phyloP scores from a whole-genome alignment of 331 rosid genomes.

The Saraca asoca region DNA sequence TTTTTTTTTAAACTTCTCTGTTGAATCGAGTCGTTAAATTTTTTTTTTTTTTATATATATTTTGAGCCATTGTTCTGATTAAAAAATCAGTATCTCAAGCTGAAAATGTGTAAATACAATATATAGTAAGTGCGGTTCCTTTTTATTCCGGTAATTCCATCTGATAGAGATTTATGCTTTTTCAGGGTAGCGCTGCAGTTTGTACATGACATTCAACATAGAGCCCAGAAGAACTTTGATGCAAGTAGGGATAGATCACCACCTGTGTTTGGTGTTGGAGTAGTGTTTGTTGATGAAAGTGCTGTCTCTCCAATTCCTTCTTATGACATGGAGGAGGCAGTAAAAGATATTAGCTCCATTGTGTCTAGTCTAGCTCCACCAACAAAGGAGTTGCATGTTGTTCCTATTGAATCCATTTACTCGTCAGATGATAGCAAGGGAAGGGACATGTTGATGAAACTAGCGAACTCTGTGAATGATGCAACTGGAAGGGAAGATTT shows the following conservation, averaged over 20 bases:
- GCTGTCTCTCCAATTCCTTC: conserved; percentile 49
- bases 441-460: conserved; percentile 47
- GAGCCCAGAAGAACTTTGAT: conserved; percentile 77
- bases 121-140: not conserved
- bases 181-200: conserved; percentile 83
- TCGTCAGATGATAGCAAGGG: conserved; percentile 53
- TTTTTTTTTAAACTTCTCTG: not conserved
- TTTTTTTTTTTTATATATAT: not conserved
- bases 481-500: conserved; percentile 85
- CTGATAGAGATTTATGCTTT: conserved; percentile 4
- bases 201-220: conserved; percentile 79
- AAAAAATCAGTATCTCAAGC: not conserved
- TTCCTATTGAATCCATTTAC: conserved; percentile 65
- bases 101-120: not conserved
- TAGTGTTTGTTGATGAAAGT: conserved; percentile 75
- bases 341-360: conserved; percentile 47
- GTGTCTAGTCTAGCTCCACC: conserved; percentile 65
- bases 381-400: conserved; percentile 58
- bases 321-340: conserved; percentile 43
- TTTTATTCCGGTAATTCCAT: not conserved
- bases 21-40: no score
- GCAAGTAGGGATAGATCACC: conserved; percentile 85
- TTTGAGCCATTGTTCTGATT: not conserved
- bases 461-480: conserved; percentile 56
- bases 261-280: conserved; percentile 87